Evolutionary conservation across 192 early-diverging fungal species (phyloP), one percentile per base, ranked within the genome.

Genomic region (Coemansia sp.): DNA sequence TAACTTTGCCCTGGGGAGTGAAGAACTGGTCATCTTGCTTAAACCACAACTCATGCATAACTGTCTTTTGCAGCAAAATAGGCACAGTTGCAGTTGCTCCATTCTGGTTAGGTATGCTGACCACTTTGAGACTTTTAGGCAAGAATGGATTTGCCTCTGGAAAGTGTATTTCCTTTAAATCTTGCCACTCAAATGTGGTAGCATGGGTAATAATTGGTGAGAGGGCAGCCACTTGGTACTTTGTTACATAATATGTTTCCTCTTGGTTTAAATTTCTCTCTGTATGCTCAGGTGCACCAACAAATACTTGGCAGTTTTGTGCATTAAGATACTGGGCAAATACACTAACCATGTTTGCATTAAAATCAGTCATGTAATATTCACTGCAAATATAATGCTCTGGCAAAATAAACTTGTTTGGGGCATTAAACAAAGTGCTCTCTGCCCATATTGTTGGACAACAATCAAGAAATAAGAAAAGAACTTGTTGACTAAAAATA

Each of bases 1-100:
- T 53, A 14, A 53, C 12, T 25, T 53, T 53, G 15, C 89, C 91
- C 59, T 90, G 89, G n/a, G 96, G 96, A 5, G 91, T 83, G 83
- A 86, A 89, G 60, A 93, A 98, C 1, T 80, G 90, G 63, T 94
- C 88, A 70, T 98, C 96, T 58, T 89, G 88, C 64, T 94, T 94
- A 61, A 92, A 85, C 96, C 96, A 98, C 61, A 93, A 58, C 10
- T 93, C 84, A 17, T 56, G 17, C 14, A n/a, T 40, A 15, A 70
- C 60, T 0, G 21, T 61, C 44, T 37, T 49, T 20, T 50, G 46
- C 18, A 73, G 44, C 15, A 44, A 1, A 44, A 4, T n/a, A 2
- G 40, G 40, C 21, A 64, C 52, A 11, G 34, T 51, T 15, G 59
- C 66, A 20, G 21, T 53, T 12, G 5, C 2, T 23, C 25, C 25